Evolutionary conservation across 108 stramenopile genomes (phyloP).

Genomic region (Cyclostephanos invisitatus): DNA sequence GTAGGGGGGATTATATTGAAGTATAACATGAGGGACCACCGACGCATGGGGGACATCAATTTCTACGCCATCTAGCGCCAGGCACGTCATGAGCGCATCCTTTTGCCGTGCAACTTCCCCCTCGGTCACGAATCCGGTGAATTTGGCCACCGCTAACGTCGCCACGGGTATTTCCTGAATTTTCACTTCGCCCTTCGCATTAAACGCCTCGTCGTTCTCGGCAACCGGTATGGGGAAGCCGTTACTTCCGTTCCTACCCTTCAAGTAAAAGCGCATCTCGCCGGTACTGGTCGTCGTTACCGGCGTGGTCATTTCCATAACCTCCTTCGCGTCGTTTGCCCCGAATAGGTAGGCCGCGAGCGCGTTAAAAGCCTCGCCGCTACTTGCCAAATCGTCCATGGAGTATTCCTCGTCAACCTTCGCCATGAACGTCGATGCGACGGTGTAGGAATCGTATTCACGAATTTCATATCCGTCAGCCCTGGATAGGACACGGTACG

Average conservation of each 20-base stretch:
- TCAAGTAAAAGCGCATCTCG: constrained; percentile 88
- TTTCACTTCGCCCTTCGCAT: constrained; percentile 57
- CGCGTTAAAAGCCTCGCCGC: constrained; percentile 84
- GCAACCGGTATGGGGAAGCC: constrained; percentile 54
- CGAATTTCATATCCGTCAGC: constrained; percentile 82
- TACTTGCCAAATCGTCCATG: constrained; percentile 55
- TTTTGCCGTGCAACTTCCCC: constrained; percentile 89
- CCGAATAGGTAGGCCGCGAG: constrained; percentile 93
- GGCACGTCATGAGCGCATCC: constrained; percentile 70
- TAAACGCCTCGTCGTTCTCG: constrained; percentile 45
- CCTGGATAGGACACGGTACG: constrained; percentile 62
- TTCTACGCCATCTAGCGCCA: constrained; percentile 79
- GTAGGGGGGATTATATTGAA: constrained; percentile 96
- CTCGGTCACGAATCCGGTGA: constrained; percentile 90
- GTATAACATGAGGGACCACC: constrained; percentile 74
- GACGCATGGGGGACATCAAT: constrained; percentile 80
- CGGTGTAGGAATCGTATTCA: constrained; percentile 78
- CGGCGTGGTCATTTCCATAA: constrained; percentile 95
- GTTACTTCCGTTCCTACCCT: constrained; percentile 25
- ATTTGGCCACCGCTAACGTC: constrained; percentile 74
- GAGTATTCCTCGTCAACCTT: constrained; percentile 54
- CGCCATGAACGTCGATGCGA: constrained; percentile 68
- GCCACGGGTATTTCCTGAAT: constrained; percentile 74
- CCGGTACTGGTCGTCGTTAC: constrained; percentile 82
- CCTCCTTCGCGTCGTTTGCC: constrained; percentile 72